These are phyloP conservation scores for Tephrocybe sp. DNA, from an alignment of 768 basidiomycete genomes.

Conservation along the genomic window DNA sequence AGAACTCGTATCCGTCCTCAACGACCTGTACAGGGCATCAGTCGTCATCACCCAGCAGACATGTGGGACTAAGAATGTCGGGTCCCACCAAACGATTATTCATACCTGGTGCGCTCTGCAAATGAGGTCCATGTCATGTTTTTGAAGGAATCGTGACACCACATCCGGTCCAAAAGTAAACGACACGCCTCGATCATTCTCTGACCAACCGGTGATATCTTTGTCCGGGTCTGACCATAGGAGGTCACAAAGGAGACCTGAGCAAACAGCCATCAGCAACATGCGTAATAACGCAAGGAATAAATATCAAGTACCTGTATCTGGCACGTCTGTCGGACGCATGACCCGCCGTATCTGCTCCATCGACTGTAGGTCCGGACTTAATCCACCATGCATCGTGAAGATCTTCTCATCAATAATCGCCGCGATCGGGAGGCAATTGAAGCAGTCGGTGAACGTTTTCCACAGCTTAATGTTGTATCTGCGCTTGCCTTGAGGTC, in stretches of 20 bases:
- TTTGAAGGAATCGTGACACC: conserved; percentile 96
- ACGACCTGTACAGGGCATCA: conserved; percentile 63
- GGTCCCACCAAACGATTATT: conserved; percentile 11
- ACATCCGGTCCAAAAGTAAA: conserved; percentile 99
- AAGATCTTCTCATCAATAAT: conserved; percentile 99
- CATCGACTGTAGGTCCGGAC: conserved; percentile 98
- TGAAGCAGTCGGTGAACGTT: conserved; percentile 99
- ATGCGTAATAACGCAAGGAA: background rate
- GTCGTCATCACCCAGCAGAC: conserved; percentile 1
- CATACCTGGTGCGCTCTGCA: conserved; percentile 96
- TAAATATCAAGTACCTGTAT: conserved; percentile 67
- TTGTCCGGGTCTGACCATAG: conserved; percentile 99
- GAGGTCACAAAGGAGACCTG: conserved; percentile 92
- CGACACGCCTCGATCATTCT: conserved; percentile 98
- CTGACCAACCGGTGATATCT: conserved; percentile 98
- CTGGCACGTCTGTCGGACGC: conserved; percentile 98
- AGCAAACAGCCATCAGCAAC: conserved; percentile 3
- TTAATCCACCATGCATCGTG: conserved; percentile 98
- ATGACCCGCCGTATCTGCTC: conserved; percentile 99
- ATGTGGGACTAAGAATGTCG: background rate
- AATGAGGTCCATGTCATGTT: conserved; percentile 99
- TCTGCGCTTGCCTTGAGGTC: conserved; percentile 85
- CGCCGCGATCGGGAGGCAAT: conserved; percentile 97
- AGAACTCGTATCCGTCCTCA: conserved; percentile 99
- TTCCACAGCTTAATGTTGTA: conserved; percentile 99